Evolutionary conservation across 192 early-diverging fungal genomes (phyloP), one percentile per base, ranked within the genome.

Genomic region (Anaeromyces robustus): DNA sequence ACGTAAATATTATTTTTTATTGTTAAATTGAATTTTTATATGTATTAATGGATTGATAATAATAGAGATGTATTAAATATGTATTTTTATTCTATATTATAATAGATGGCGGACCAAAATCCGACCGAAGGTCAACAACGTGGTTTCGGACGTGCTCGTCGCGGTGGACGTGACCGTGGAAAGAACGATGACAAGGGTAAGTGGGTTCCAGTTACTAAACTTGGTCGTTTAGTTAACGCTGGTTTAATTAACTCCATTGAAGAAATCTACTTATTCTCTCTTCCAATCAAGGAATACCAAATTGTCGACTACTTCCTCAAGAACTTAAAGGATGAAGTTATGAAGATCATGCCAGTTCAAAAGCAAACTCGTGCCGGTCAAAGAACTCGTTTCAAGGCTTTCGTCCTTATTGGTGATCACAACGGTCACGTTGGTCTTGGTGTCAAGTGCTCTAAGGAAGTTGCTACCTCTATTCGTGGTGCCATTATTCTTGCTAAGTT

Each of bases 381-480:
- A 91, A 94, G 97, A 85, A 98, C 97, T 84, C 94, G 97, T 86
- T 98, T 98, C 93, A 98, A 98, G 95, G 97, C 97, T 84, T 98
- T 96, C 86, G 97, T 98, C 82, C 94, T 96, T 89, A 95, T 98
- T 85, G 97, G 97, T 89, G 97, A 98, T 92, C 88, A 85, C 80
- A 89, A 97, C 87, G 97, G 97, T 81, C 97, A 98, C 91, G 95
- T 97, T 85, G 97, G 97, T 93, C 92, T 98, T 78, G 97, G 97
- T 87, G 97, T 98, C 89, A 98, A 98, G 93, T 98, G 97, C 93
- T 96, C 97, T 87, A 98, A 97, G 94, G 97, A 98, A 89, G 97
- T 98, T 77, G 97, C 97, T 87, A 95, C 94, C 80, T 94, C 97
- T 81, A 98, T 98, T 86, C 95, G 95, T 85, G 97, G 97, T 87